Evolutionary conservation across 1,284 basidiomycete species (phyloP), one percentile per base, ranked within the genome.

Genomic region (Hypsizygus ulmarius): DNA sequence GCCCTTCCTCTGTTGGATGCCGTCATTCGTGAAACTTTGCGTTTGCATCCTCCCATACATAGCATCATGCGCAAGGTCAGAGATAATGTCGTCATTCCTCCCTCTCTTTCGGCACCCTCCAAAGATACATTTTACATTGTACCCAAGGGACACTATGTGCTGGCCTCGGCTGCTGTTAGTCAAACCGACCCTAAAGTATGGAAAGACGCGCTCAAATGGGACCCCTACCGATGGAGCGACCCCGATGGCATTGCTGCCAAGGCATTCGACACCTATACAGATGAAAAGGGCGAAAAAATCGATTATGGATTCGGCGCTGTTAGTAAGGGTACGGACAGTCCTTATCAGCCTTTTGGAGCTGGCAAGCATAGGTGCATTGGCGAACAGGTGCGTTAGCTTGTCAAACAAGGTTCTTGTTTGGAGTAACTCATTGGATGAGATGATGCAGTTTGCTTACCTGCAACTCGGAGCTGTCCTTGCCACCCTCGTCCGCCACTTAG

Each of bases 261-360:
- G 58, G 90, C 92, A 19, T 81, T 84, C 59, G 82, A 82, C 61
- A 72, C 77, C 54, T 92, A 94, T 64, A 68, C 75, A 43, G 89
- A 90, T 58, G 82, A 81, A 56, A 70, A 70, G 27, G 90, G 87
- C 44, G 91, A 96, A 66, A 93, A 93, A 73, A 78, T 97, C 50
- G 96, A 99, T 69, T 99, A 90, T 61, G 97, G 96, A 0, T 99
- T 93, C 66, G 97, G 96, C 45, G 81, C 81, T 59, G 91, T 97
- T 37, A 90, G 87, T 68, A 96, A 95, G 70, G 93, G 93, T 41
- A 95, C 93, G 9, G 89, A 93, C 54, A 89, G 84, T 53, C 72
- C 71, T 27, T 97, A 97, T 66, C 88, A 96, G 64, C 97, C 96
- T 1, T 99, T 99, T 63, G 97, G 96, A 49, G 95, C 96, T 38